These are phyloP conservation scores for Claviceps spartinae DNA, from an alignment of 2,329 filamentous ascomycete species.

Conservation along the genomic window DNA sequence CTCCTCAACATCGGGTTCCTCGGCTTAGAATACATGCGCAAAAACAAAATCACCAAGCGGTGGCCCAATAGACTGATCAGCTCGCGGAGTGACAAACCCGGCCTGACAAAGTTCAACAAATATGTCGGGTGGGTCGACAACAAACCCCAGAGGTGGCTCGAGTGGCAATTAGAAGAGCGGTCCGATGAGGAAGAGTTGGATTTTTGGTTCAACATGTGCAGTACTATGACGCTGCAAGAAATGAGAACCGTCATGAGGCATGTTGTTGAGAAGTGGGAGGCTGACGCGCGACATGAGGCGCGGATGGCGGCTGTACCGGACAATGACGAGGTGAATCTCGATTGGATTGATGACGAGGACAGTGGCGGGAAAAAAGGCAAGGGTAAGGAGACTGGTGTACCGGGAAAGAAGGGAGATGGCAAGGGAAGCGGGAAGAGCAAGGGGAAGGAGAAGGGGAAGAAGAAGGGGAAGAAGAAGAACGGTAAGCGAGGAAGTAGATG, in stretches of 20 bases:
- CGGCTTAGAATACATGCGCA: conserved; percentile 8
- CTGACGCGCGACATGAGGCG: background rate
- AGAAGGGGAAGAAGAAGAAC: no score
- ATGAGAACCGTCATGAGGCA: background rate
- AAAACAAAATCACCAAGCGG: conserved; percentile 11
- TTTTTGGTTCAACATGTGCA: background rate
- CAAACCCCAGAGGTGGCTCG: conserved; percentile 13
- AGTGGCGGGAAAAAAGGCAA: background rate
- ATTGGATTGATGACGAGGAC: background rate
- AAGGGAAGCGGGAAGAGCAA: background rate
- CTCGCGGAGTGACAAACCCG: conserved; percentile 4
- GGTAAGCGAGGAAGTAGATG: no score
- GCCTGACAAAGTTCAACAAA: conserved; percentile 10
- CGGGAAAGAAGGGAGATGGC: background rate
- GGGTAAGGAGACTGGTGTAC: background rate
- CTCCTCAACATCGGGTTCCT: conserved; percentile 8
- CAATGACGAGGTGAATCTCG: background rate
- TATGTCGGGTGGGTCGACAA: conserved; percentile 12
- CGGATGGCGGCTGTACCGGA: background rate
- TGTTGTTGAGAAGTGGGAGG: background rate
- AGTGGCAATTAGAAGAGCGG: conserved; percentile 10
- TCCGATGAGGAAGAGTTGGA: background rate
- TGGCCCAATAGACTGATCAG: conserved; percentile 14
- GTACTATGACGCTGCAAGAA: background rate
- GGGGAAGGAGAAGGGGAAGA: no score